These are phyloP conservation scores for Gastrolobium bilobum DNA, from an alignment of 306 rosid genomes.

Conservation along the genomic window DNA sequence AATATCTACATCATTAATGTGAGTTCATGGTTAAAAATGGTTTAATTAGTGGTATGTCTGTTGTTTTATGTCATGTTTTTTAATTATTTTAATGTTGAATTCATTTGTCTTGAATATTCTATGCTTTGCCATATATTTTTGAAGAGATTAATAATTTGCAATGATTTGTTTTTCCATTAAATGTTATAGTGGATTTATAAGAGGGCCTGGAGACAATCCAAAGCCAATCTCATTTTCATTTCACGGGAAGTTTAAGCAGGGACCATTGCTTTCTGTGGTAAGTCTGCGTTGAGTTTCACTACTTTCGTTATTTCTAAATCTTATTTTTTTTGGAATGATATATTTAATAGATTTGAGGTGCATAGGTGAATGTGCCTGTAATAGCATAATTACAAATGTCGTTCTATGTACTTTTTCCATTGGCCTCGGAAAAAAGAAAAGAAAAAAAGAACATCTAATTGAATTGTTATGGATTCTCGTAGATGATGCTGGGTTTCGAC, in stretches of 20 bases:
- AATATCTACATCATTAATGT: conserved; percentile 83
- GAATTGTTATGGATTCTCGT: background rate
- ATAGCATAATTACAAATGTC: conserved; percentile 5
- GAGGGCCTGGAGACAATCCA: conserved; percentile 96
- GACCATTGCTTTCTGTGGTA: conserved; percentile 95
- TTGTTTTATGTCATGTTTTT: background rate
- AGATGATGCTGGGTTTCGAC: conserved; percentile 15
- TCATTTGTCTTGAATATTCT: background rate
- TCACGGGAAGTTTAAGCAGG: conserved; percentile 88
- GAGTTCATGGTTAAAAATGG: conserved; percentile 56
- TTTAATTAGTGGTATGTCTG: background rate
- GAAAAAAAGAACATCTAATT: background rate
- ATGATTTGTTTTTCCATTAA: conserved; percentile 28
- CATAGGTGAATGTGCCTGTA: background rate
- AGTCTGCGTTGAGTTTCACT: conserved; percentile 43
- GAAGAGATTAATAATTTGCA: background rate
- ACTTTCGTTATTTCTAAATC: background rate
- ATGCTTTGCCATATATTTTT: conserved; percentile 14
- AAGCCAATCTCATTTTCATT: conserved; percentile 83
- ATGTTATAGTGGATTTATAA: conserved; percentile 82
- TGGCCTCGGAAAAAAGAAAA: background rate
- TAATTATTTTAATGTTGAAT: conserved; percentile 29
- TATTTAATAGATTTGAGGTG: background rate
- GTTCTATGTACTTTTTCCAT: background rate
- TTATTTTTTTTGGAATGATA: background rate